Base-by-base conservation (phyloP, 1,284 basidiomycete genomes). In the Rhodotorula sp. region DNA sequence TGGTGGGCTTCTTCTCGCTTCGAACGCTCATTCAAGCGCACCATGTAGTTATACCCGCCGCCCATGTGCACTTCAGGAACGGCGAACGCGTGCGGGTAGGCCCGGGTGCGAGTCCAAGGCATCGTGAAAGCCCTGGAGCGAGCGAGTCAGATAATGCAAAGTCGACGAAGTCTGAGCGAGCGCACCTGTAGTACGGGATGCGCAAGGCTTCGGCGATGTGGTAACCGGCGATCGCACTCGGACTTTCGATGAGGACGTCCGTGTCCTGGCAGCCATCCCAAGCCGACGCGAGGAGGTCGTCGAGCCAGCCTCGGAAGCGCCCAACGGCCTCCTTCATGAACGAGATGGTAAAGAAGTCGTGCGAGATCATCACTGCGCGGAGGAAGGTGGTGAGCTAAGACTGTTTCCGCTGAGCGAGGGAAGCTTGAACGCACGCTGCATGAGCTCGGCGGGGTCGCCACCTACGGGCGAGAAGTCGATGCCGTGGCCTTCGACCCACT, bases 191-290 rank as follows among this genome's bases (percentile, higher is more conserved):
- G 80, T 95, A 99, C 4, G 95, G 95, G 63, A 98, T 92, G 44
- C 84, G 84, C 24, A 99, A 83, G 1, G 92, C 93, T 79, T 99
- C 95, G 24, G 95, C 95, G 63, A 99, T 93, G 77, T 99, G 95
- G 70, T 91, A 90, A n/a, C 95, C 95, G n/a, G 89, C 93, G 90
- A 98, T 98, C 9, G 95, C 93, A 78, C 91, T 94, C 0, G 95
- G 95, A 77, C 90, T 92, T 82, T 99, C 95, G 64, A 99, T 85
- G 60, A 99, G 85, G 34, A 98, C 86, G 79, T 99, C 94, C 0
- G 92, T 93, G 29, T 87, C 89, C 82, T 95, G 92, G 79, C 96
- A 99, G 8, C 94, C 94, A 68, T 92, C 87, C 92, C 93, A 98
- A 1, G 93, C 90, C 0, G 92, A 93, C 79, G 88, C 89, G 47